These are phyloP conservation scores for Phytophthora sansomeana DNA, from an alignment of 352 stramenopile species.

Conservation along the genomic window DNA sequence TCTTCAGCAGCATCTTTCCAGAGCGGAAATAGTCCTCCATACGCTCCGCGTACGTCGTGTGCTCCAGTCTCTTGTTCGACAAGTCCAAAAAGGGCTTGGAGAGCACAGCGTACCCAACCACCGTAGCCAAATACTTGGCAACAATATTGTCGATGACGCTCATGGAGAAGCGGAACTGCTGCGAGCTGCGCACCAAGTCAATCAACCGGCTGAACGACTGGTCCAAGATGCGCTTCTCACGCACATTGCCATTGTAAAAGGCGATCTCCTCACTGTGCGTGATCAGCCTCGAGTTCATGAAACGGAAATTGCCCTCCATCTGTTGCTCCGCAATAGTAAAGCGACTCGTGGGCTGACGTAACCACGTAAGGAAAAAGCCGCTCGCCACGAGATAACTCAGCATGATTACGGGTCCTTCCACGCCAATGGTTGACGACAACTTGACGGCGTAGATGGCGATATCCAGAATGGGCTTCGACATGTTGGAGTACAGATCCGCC, in stretches of 20 bases:
- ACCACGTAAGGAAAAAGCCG: slow-evolving; percentile 75
- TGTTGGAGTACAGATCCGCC: slow-evolving; percentile 88
- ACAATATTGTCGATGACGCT: slow-evolving; percentile 88
- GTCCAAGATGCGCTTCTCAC: slow-evolving; percentile 83
- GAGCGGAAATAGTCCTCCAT: slow-evolving; percentile 90
- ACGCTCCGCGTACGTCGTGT: slow-evolving; percentile 73
- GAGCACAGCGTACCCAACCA: slow-evolving; percentile 84
- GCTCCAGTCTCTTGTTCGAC: slow-evolving; percentile 58
- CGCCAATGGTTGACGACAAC: slow-evolving; percentile 74
- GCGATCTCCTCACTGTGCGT: slow-evolving; percentile 92
- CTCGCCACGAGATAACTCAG: slow-evolving; percentile 73
- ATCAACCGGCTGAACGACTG: slow-evolving; percentile 73
- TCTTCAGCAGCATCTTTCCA: slow-evolving; percentile 88
- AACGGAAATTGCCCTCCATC: slow-evolving; percentile 87
- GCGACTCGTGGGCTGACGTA: slow-evolving; percentile 73
- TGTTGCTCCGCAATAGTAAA: slow-evolving; percentile 87
- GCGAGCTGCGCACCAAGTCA: slow-evolving; percentile 70
- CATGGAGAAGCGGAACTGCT: slow-evolving; percentile 89
- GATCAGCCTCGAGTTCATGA: slow-evolving; percentile 90
- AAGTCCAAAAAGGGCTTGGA: slow-evolving; percentile 78
- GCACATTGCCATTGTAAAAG: slow-evolving; percentile 92
- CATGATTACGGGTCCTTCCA: slow-evolving; percentile 77
- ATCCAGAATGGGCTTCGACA: slow-evolving; percentile 89
- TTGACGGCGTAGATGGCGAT: slow-evolving; percentile 82
- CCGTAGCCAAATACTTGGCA: slow-evolving; percentile 88